These are phyloP conservation scores for Pueraria montana DNA, from an alignment of 306 rosid species.

Conservation along the genomic window DNA sequence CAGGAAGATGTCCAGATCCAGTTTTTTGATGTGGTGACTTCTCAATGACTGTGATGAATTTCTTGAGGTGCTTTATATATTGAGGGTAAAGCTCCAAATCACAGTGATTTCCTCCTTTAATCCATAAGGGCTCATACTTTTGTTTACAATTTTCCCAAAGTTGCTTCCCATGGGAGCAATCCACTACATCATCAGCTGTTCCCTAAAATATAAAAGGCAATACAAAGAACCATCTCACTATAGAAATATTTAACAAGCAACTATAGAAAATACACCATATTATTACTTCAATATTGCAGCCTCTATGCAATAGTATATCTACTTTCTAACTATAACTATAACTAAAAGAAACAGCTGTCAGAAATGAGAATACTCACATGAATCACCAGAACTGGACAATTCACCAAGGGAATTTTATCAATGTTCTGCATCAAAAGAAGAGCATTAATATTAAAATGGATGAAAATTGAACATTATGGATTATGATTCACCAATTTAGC, in stretches of 20 bases:
- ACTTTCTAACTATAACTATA: background rate
- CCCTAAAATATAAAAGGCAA: slow-evolving; percentile 36
- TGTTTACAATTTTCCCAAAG: slow-evolving; percentile 43
- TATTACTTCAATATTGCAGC: background rate
- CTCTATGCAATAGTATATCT: background rate
- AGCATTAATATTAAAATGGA: background rate
- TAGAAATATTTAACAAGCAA: background rate
- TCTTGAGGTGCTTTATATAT: slow-evolving; percentile 43
- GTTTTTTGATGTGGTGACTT: slow-evolving; percentile 24
- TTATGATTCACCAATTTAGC: background rate
- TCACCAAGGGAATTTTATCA: slow-evolving; percentile 38
- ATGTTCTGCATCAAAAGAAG: slow-evolving; percentile 39
- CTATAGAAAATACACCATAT: background rate
- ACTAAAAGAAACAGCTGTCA: background rate
- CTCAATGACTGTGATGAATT: slow-evolving; percentile 30
- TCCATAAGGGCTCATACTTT: slow-evolving; percentile 41
- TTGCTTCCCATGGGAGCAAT: slow-evolving; percentile 41
- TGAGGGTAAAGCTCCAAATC: slow-evolving; percentile 39
- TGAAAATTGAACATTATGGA: background rate
- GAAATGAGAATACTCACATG: slow-evolving; percentile 32
- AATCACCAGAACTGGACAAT: slow-evolving; percentile 42
- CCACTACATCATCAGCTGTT: slow-evolving; percentile 37
- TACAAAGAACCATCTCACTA: slow-evolving; percentile 22
- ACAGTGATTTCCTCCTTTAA: slow-evolving; percentile 42
- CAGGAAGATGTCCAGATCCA: slow-evolving; percentile 24